Percentiles rank a stretch among this genome's conserved stretches.
These are phyloP conservation scores for Erodium chrysanthum DNA, from an alignment of 441 rosid species.

Conservation along the genomic window DNA sequence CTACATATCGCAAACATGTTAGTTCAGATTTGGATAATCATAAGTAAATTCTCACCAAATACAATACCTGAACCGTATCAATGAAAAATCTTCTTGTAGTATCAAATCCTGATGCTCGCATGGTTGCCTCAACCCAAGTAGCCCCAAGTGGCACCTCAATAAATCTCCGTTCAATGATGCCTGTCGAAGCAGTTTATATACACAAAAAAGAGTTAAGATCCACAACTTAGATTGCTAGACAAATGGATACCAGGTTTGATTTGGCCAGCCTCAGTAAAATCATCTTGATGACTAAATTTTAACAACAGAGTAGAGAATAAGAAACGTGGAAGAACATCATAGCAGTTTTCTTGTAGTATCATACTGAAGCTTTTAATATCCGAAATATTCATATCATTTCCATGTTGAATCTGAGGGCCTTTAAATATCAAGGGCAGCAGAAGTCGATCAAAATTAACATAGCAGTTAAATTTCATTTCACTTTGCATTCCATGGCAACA, in stretches of 20 bases:
- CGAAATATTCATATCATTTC: constrained; percentile 1
- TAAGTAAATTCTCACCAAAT: constrained; percentile 16
- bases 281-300: neutral
- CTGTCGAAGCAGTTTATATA: constrained; percentile 30
- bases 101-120: constrained; percentile 79
- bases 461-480: neutral
- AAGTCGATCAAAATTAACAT: neutral
- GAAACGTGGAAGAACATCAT: neutral
- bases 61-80: constrained; percentile 78
- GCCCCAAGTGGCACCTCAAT: constrained; percentile 86
- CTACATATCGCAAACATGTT: constrained; percentile 41
- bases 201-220: constrained; percentile 14
- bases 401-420: neutral
- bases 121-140: constrained; percentile 92
- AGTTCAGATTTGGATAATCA: constrained; percentile 22
- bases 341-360: neutral
- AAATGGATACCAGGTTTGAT: neutral
- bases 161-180: constrained; percentile 82
- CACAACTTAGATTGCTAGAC: neutral
- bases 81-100: constrained; percentile 71
- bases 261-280: neutral
- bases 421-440: neutral
- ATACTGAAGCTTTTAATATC: neutral
- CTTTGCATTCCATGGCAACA: neutral
- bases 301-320: neutral